Conservation (phyloP, 768 basidiomycete species). For the Russula foetens region DNA sequence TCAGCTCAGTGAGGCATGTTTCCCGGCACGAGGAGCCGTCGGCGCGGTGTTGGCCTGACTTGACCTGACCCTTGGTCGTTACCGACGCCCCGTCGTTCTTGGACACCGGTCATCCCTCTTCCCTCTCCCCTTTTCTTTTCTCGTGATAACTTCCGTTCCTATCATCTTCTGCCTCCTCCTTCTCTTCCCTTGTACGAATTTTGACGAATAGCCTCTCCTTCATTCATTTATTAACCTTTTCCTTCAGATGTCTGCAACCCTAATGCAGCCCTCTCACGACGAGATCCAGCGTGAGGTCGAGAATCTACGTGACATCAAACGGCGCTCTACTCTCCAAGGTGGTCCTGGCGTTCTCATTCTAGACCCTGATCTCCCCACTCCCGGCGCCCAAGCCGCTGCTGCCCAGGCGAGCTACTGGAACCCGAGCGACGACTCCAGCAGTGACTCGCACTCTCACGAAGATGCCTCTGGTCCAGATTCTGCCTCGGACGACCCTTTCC, state of each 20-base stretch:
- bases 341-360: conserved; percentile 76
- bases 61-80: conserved; percentile 4
- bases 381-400: conserved; percentile 46
- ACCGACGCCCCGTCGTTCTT: conserved; percentile 5
- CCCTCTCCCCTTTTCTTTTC: not conserved
- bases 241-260: conserved; percentile 4
- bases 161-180: not conserved
- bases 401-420: conserved; percentile 28
- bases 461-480: conserved; percentile 34
- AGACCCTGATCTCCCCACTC: conserved; percentile 86
- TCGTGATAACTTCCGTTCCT: not conserved
- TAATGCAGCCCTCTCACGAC: conserved; percentile 67
- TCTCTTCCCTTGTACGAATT: not conserved
- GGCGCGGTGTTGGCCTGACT: too few relatives aligned
- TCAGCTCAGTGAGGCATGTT: not conserved
- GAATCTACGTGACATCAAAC: conserved; percentile 71
- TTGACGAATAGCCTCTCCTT: too few relatives aligned
- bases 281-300: conserved; percentile 87
- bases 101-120: not conserved
- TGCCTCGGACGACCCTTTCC: conserved; percentile 66
- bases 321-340: conserved; percentile 68
- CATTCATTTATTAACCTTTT: not conserved
- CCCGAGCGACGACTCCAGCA: conserved; percentile 35
- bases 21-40: not conserved
- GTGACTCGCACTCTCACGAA: conserved; percentile 32